Base-by-base conservation (phyloP, 148 eudicot species). In the Spergularia marina region DNA sequence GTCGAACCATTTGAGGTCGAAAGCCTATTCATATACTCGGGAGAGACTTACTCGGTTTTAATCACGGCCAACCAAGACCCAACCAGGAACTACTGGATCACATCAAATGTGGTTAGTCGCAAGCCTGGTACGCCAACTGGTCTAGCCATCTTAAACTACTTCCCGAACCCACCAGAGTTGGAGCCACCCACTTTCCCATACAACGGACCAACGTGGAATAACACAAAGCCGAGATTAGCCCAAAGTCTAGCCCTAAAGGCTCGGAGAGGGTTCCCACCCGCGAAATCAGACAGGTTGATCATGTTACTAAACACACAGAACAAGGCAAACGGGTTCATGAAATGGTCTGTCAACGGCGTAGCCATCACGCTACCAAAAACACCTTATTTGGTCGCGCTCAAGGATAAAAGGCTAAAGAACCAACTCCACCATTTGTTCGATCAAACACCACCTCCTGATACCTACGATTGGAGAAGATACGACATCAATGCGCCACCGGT, bases 11-110 rank as follows among this genome's bases (percentile, higher is more conserved):
- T 94, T 68, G 87, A 78, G 0, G 90, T 90, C 4, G 76, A 87
- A 52, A 94, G 86, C 78, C 78, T 94, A 7, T 94, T 85, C 81
- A 87, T 94, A 57, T 94, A 94, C 81, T 91, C 94, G 0, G 98
- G 98, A 5, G 98, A 94, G 80, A 88, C 97, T 0, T 94, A 94
- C 77, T 94, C 97, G 0, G 98, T 94, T 54, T 59, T 91, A 17
- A 53, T 94, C 9, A 91, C 58, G 51, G 91, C 97, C 7, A 77
- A 94, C 76, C 91, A 88, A 78, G 83, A 86, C 71, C 88, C 97
- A 7, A 74, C 91, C 9, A 79, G 91, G 60, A 94, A 91, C 70
- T 94, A 94, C 57, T 94, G 97, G 98, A 79, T 70, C 6, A 84
- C 78, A 67, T 44, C 85, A 5, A 85, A 88, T 65, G 79, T 91